Conservation (phyloP, 495 filamentous ascomycete genomes). For the Neurospora sp. region DNA sequence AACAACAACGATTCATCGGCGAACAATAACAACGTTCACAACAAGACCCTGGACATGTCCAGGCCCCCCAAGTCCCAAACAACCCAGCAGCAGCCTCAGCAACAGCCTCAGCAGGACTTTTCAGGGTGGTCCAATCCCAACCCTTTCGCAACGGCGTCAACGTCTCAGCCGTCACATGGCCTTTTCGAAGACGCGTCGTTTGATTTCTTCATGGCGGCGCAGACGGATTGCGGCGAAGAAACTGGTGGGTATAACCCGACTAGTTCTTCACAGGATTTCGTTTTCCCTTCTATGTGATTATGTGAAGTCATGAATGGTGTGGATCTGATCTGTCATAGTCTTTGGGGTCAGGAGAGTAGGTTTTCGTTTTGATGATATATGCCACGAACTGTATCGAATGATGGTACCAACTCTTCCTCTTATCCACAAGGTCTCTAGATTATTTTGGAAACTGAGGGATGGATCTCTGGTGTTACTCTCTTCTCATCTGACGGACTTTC, state of each 20-base stretch:
- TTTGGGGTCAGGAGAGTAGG: background rate
- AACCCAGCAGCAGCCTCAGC: background rate
- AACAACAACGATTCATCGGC: background rate
- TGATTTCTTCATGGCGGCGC: background rate
- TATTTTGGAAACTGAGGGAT: background rate
- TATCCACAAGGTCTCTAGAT: background rate
- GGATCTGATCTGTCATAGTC: background rate
- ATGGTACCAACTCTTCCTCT: background rate
- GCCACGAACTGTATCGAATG: background rate
- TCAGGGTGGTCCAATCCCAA: background rate
- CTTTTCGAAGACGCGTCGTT: background rate
- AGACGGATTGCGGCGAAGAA: background rate
- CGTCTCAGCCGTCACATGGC: background rate
- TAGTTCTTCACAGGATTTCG: background rate
- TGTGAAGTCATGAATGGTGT: background rate
- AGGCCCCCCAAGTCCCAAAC: background rate
- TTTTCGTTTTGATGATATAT: background rate
- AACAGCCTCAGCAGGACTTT: background rate
- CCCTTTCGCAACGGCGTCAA: background rate
- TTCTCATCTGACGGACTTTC: background rate
- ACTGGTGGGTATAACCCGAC: background rate
- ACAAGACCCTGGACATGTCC: background rate
- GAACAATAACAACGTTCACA: background rate
- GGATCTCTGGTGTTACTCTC: background rate
- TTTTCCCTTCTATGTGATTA: background rate